Evolutionary conservation across 441 rosid species (phyloP).

Genomic region (Oxalis stricta): DNA sequence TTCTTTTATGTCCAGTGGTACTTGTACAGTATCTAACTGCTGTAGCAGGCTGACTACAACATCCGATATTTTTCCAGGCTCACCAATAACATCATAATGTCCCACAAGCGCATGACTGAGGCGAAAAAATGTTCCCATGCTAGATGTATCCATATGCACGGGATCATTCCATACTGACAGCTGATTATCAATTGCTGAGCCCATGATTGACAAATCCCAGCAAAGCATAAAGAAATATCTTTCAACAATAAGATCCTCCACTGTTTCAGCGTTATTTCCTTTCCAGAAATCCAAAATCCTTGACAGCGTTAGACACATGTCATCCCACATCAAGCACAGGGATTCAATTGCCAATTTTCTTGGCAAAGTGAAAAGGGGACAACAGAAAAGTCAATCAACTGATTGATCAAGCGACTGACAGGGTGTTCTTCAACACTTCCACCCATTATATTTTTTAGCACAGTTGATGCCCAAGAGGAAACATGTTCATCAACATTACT

Average conservation of each 20-base stretch:
- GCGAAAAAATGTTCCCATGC: constrained; percentile 37
- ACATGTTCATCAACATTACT: constrained; percentile 37
- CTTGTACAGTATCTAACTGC: constrained; percentile 29
- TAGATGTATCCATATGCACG: constrained; percentile 35
- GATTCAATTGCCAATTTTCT: constrained; percentile 40
- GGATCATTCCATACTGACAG: constrained; percentile 28
- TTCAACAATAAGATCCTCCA: constrained; percentile 88
- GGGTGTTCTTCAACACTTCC: constrained; percentile 57
- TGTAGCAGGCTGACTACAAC: constrained; percentile 39
- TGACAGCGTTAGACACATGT: constrained; percentile 44
- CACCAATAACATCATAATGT: constrained; percentile 29
- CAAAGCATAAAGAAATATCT: constrained; percentile 83
- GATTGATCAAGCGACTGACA: constrained; percentile 40
- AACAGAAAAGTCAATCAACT: constrained; percentile 61
- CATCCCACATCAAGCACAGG: constrained; percentile 43
- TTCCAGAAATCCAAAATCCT: constrained; percentile 73
- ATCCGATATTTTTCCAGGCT: constrained; percentile 27
- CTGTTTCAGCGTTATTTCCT: constrained; percentile 50
- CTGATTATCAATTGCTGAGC: constrained; percentile 22
- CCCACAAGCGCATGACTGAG: constrained; percentile 49
- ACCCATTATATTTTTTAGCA: constrained; percentile 38
- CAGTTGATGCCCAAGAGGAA: constrained; percentile 62
- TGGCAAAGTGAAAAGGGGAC: constrained; percentile 48
- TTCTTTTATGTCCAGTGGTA: constrained; percentile 37
- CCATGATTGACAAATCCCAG: constrained; percentile 57